These are phyloP conservation scores for Lunularia cruciata DNA, from an alignment of 225 moss, liverwort and hornwort species.

Conservation along the genomic window DNA sequence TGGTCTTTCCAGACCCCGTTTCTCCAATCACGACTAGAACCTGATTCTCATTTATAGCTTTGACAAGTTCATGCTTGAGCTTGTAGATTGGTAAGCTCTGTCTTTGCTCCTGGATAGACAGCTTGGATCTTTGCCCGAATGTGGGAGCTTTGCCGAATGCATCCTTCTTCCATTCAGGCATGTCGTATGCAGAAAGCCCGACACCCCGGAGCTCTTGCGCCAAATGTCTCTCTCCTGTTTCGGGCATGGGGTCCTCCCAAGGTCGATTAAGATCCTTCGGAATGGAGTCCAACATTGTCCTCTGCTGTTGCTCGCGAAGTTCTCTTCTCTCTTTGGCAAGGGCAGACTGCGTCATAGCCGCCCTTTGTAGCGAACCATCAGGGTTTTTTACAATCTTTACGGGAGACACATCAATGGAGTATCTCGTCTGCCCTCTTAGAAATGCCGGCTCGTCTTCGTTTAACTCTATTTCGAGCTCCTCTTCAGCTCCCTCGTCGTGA, in stretches of 20 bases:
- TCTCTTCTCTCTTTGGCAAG: slow-evolving; percentile 91
- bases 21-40: slow-evolving; percentile 96
- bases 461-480: slow-evolving; percentile 94
- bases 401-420: slow-evolving; percentile 91
- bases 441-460: slow-evolving; percentile 98
- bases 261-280: slow-evolving; percentile 97
- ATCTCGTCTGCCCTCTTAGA: slow-evolving; percentile 89
- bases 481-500: slow-evolving; percentile 94
- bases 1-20: slow-evolving; percentile 95
- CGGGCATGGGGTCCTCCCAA: slow-evolving; percentile 98
- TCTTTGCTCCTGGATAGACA: slow-evolving; percentile 92
- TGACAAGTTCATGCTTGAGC: slow-evolving; percentile 82
- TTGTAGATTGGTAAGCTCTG: slow-evolving; percentile 89
- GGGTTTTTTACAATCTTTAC: slow-evolving; percentile 98
- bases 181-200: slow-evolving; percentile 87
- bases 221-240: slow-evolving; percentile 91
- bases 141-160: slow-evolving; percentile 97
- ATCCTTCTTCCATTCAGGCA: slow-evolving; percentile 99
- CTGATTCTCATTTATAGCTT: slow-evolving; percentile 84
- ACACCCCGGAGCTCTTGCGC: slow-evolving; percentile 98
- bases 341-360: slow-evolving; percentile 97
- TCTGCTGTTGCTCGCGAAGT: slow-evolving; percentile 88
- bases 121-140: slow-evolving; percentile 90
- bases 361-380: slow-evolving; percentile 90
- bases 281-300: slow-evolving; percentile 91